Base-by-base conservation (phyloP, 1,284 basidiomycete species). In the Lentinula novae-zelandiae region DNA sequence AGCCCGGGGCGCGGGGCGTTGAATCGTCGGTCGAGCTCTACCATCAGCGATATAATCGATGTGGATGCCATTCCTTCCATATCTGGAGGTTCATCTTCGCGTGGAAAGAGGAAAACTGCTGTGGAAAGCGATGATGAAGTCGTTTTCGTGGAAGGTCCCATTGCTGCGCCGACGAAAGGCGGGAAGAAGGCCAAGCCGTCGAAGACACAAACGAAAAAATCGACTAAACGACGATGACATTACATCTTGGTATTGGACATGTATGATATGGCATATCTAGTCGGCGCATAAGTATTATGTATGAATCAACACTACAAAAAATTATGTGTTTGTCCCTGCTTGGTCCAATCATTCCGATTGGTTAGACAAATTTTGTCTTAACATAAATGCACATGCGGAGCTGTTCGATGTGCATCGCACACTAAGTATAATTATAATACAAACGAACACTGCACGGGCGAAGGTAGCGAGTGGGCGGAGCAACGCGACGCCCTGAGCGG, bases 111-210 rank as follows among this genome's bases (percentile, higher is more conserved):
- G 73, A 74, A 15, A 69, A 74, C 63, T 60, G 67, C 63, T 54
- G 66, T 65, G 62, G 65, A 65, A 46, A 78, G 76, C 56, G 84
- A 86, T 53, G 83, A 85, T 54, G 84, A 86, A 40, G 70, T 84
- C 20, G 80, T 86, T 65, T 77, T 84, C 55, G 68, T 84, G 2
- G 82, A 86, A 44, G 83, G 80, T 0, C 70, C 76, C 2, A 58
- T 68, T 22, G 62, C 74, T 33, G 67, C 64, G 13, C 57, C 67
- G 39, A 68, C 63, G n/a, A 46, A 69, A 27, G 80, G 27, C 27
- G 27, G 78, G 67, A 78, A 75, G 60, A 64, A 67, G 53, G 10
- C 38, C 36, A 83, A 78, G 66, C 70, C 67, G 12, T 75, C 72
- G 55, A 78, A 75, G 60, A 57, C 69, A 5, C 74, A 71, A 36